These are phyloP conservation scores for Chlorella sp. DNA, from an alignment of 139 green algal genomes.

Conservation along the genomic window DNA sequence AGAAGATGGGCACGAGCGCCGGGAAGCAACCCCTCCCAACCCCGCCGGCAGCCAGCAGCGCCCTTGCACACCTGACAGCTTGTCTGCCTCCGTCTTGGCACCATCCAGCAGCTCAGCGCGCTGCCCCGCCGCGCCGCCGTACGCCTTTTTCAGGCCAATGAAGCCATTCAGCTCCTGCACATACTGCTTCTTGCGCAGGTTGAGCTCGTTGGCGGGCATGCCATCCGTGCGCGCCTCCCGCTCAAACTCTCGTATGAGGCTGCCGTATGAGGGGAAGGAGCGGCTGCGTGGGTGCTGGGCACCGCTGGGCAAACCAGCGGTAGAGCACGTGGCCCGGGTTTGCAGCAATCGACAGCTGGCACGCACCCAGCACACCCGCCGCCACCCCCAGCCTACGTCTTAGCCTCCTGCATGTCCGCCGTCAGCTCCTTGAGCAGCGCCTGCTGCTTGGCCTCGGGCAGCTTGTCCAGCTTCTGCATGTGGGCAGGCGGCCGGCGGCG, in stretches of 20 bases:
- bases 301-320: background rate
- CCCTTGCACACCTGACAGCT: constrained; percentile 40
- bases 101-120: constrained; percentile 50
- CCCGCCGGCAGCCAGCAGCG: background rate
- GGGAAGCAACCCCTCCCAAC: too few relatives aligned
- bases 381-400: constrained; percentile 62
- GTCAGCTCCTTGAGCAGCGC: constrained; percentile 77
- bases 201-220: constrained; percentile 71
- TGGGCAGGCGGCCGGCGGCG: too few relatives aligned
- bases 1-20: too few relatives aligned
- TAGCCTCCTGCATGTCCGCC: constrained; percentile 79
- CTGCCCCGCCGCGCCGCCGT: constrained; percentile 4
- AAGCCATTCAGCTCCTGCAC: constrained; percentile 85
- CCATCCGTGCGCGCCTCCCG: constrained; percentile 80
- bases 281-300: background rate
- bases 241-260: constrained; percentile 94
- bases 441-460: constrained; percentile 69
- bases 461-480: constrained; percentile 70
- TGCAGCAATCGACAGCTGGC: background rate
- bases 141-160: constrained; percentile 85
- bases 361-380: background rate
- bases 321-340: background rate
- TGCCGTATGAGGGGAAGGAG: constrained; percentile 41
- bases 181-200: constrained; percentile 71
- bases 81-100: constrained; percentile 28